These are phyloP conservation scores for Capronia epimyces DNA, from an alignment of 2,329 filamentous ascomycete species.

Conservation along the genomic window DNA sequence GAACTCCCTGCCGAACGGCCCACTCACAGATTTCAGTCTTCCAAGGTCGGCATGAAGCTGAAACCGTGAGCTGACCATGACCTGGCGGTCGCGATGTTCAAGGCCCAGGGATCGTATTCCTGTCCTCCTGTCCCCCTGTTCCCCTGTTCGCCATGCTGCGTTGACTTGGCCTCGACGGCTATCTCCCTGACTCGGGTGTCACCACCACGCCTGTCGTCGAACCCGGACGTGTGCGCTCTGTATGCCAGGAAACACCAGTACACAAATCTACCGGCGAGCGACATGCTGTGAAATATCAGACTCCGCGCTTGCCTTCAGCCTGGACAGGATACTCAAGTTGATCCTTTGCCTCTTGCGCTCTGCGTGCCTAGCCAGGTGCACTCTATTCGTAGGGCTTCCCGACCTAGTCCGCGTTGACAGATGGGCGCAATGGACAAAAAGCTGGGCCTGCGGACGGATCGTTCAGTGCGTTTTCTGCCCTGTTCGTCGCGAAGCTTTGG, in stretches of 20 bases:
- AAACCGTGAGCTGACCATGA: constrained; percentile 23
- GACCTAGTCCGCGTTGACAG: not conserved
- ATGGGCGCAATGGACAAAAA: constrained; percentile 7
- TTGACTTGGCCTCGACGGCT: not conserved
- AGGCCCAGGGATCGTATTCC: not conserved
- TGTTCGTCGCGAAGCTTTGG: not conserved
- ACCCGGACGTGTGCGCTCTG: not conserved
- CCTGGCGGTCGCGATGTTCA: constrained; percentile 6
- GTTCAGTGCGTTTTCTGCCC: constrained; percentile 6
- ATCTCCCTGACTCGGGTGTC: not conserved
- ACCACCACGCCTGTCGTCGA: constrained; percentile 1
- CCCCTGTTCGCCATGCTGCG: not conserved
- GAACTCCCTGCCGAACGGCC: constrained; percentile 1
- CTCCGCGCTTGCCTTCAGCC: not conserved
- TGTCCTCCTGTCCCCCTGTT: not conserved
- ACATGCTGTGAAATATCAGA: constrained; percentile 9
- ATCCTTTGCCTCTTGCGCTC: not conserved
- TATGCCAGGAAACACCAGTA: not conserved
- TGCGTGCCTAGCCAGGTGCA: not conserved
- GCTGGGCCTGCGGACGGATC: constrained; percentile 10
- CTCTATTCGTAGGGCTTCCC: not conserved
- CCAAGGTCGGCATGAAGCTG: constrained; percentile 19
- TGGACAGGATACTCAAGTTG: not conserved
- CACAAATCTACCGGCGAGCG: not conserved
- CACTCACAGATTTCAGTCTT: constrained; percentile 17